phyloP scores from a whole-genome alignment of 495 filamentous ascomycete genomes.

The Xylaria intraflava region DNA sequence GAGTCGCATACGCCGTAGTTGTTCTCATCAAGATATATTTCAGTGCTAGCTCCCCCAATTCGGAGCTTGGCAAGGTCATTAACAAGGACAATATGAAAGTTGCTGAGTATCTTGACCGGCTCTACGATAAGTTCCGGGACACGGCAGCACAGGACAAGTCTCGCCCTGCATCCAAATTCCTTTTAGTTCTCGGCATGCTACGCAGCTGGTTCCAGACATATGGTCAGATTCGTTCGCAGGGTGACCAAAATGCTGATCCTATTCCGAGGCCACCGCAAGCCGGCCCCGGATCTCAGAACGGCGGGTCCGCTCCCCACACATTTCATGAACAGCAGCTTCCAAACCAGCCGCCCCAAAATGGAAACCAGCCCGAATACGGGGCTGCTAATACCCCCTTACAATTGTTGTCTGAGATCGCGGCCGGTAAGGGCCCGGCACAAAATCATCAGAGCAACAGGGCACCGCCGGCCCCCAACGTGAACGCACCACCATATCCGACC shows the following conservation, averaged over 20 bases:
- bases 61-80: constrained; percentile 70
- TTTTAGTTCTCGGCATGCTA: constrained; percentile 67
- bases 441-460: neutral
- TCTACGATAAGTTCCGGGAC: constrained; percentile 59
- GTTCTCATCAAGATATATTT: constrained; percentile 85
- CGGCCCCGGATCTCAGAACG: constrained; percentile 4
- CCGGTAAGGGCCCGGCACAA: constrained; percentile 42
- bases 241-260: constrained; percentile 1
- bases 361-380: constrained; percentile 20
- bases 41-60: constrained; percentile 58
- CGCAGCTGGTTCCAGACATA: constrained; percentile 61
- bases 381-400: constrained; percentile 52
- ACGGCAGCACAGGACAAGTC: constrained; percentile 59
- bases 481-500: constrained; percentile 3
- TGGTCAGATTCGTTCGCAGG: constrained; percentile 7
- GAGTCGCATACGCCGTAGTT: constrained; percentile 76
- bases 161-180: constrained; percentile 68
- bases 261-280: neutral
- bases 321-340: constrained; percentile 7
- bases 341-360: constrained; percentile 22
- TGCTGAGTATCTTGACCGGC: constrained; percentile 62
- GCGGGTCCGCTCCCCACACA: neutral
- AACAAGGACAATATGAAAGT: constrained; percentile 66
- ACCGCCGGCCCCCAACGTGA: constrained; percentile 4
- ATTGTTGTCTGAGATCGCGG: constrained; percentile 62